Evolutionary conservation across 2,329 filamentous ascomycete species (phyloP), one percentile per base, ranked within the genome.

Genomic region (Rhynchosporium graminicola): DNA sequence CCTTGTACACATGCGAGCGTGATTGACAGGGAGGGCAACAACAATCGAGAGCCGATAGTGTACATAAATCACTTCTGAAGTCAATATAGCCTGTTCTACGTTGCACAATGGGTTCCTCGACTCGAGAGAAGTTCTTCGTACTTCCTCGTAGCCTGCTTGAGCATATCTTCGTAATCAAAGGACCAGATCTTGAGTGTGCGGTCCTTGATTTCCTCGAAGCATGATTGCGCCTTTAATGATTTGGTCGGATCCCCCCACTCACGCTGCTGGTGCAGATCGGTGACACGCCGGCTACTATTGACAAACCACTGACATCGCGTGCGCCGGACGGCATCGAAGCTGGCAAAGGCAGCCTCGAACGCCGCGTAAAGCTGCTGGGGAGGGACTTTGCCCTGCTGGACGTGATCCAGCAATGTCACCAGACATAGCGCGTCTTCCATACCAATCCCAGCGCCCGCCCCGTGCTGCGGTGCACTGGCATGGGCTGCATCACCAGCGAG

Each of bases 401-500:
- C 33, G 33, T 36, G 33, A 26, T 57, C 40, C 10, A 57, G 26
- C n/a, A 57, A n/a, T 29, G 55, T 57, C 13, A 26, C 38, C 20
- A 83, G 74, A 1, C 78, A 70, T 20, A 82, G 74, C 1, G 79
- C 78, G 65, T 86, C 83, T 70, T 86, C 83, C 59, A 85, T 77
- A 20, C 81, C 83, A 68, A 81, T 78, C 2, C 82, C 80, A 0
- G 83, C 83, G 2, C 83, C 83, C 0, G 82, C 79, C 15, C 83
- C 83, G 20, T 83, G 80, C 70, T 84, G 81, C 0, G 83, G 83
- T 0, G 79, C 80, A 0, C 76, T 74, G 0, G 83, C 82, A 63
- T 86, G 83, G 3, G 83, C 84, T 0, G 83, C 82, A 65, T 86
- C 83, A 8, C 83, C 83, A 0, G 81, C 75, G 3, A 85, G 65